Percentiles rank a stretch among this genome's conserved stretches.
Evolutionary conservation across 192 early-diverging fungal genomes (phyloP).

Genomic region (Entrophospora sp.): DNA sequence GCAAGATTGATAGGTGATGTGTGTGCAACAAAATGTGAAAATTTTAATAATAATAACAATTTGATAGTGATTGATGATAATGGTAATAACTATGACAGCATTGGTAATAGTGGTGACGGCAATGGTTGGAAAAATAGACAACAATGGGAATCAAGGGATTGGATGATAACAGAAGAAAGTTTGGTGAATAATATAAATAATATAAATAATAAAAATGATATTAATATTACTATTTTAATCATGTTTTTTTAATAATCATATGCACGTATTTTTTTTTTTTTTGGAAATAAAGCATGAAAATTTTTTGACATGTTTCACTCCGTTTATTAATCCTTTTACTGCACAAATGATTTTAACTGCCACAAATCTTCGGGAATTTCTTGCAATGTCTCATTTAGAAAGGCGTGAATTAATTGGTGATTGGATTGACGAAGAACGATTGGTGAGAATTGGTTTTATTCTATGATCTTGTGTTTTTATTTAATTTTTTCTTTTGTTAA

Average conservation of each 20-base stretch:
- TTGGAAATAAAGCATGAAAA: conserved; percentile 10
- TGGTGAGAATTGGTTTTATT: not conserved
- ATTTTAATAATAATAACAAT: too few relatives aligned
- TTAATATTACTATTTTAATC: not conserved
- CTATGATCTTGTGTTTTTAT: not conserved
- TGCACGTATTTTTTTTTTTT: not conserved
- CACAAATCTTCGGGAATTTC: not conserved
- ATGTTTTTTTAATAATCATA: not conserved
- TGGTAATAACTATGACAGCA: too few relatives aligned
- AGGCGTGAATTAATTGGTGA: not conserved
- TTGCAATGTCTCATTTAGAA: conserved; percentile 13
- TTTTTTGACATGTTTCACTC: conserved; percentile 12
- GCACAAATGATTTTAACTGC: conserved; percentile 17
- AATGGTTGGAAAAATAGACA: not conserved
- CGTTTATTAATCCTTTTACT: conserved; percentile 15
- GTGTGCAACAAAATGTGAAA: conserved; percentile 7
- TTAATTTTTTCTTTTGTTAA: not conserved
- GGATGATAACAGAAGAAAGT: conserved; percentile 17
- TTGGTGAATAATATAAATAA: too few relatives aligned
- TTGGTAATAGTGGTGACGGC: too few relatives aligned
- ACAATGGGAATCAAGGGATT: conserved; percentile 10
- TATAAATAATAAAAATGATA: too few relatives aligned
- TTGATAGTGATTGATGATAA: too few relatives aligned
- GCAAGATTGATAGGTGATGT: conserved; percentile 14
- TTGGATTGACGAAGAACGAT: conserved; percentile 9